Evolutionary conservation across 495 filamentous ascomycete species (phyloP), one percentile per base, ranked within the genome.

Genomic region (Aspergillus sparsus): DNA sequence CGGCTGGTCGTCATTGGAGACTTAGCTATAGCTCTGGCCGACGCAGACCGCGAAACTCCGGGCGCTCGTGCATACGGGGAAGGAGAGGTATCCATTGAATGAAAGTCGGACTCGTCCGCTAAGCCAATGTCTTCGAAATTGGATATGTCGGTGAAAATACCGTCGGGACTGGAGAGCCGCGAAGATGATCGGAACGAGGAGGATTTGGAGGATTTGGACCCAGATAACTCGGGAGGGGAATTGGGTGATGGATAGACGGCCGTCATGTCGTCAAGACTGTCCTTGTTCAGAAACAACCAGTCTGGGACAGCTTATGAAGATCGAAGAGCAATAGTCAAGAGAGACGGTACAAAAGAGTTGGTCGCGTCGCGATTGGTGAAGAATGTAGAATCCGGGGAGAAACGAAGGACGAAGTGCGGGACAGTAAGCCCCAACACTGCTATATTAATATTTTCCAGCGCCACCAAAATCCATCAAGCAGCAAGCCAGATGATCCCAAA

Each of bases 111-210:
- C 54, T 91, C 84, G 66, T 97, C 92, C 49, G 89, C 84, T 7
- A 98, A 83, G 9, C 89, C 90, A 63, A 97, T 96, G 52, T 98
- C 94, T 71, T 98, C 94, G 66, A 98, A 97, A 66, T 97, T 87
- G 52, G 81, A 82, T 42, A 86, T 82, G 68, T 93, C 88, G 35
- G 85, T 82, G 44, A 89, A 80, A 58, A 83, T 82, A 57, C 79
- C 82, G 57, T 85, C 84, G 33, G 86, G 81, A 63, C 87, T 89
- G 44, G 87, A 87, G 46, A 74, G 67, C 47, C 85, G 83, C 32
- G 89, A 85, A 12, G 88, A 89, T 13, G 90, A 95, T 63, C 86
- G 87, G 60, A 92, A 87, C n/a, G 92, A 94, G 13, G 91, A 94
- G 36, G 88, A 90, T 69, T 95, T 94, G 57, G 91, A 95, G 57